phyloP scores from a whole-genome alignment of 805 yeast species.

The Ogataea philodendri region DNA sequence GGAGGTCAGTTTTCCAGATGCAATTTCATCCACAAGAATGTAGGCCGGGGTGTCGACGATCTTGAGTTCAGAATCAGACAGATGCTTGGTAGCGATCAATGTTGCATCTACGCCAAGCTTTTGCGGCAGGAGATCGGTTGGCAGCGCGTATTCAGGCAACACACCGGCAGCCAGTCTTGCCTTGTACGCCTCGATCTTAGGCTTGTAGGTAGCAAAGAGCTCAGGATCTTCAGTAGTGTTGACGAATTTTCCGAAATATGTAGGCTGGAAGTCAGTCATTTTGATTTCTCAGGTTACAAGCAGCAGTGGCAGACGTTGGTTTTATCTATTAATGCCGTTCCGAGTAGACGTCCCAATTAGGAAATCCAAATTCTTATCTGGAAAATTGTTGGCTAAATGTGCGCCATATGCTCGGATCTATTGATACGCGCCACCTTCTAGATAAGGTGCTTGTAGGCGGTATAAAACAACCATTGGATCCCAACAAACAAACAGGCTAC shows the following conservation, averaged over 20 bases:
- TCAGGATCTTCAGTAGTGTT: slow-evolving; percentile 24
- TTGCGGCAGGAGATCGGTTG: slow-evolving; percentile 20
- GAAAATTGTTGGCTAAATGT: no score
- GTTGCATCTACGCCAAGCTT: slow-evolving; percentile 26
- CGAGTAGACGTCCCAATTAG: not conserved
- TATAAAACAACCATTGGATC: not conserved
- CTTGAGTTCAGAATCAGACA: slow-evolving; percentile 37
- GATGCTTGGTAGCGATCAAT: slow-evolving; percentile 31
- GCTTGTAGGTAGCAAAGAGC: slow-evolving; percentile 29
- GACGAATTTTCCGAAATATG: slow-evolving; percentile 5
- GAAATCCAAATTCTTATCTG: slow-evolving; percentile 2
- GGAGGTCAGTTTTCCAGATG: slow-evolving; percentile 38
- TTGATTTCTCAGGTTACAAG: not conserved
- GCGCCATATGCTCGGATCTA: not conserved
- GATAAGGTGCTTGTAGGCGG: no score
- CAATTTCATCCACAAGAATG: slow-evolving; percentile 35
- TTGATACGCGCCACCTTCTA: no score
- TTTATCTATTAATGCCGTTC: no score
- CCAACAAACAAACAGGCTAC: not conserved
- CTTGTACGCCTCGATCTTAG: slow-evolving; percentile 36
- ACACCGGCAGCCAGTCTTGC: slow-evolving; percentile 28
- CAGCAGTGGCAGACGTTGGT: no score
- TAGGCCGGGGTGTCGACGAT: slow-evolving; percentile 42
- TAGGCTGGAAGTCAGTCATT: slow-evolving; percentile 1
- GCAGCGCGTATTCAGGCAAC: slow-evolving; percentile 26